phyloP scores from a whole-genome alignment of 345 rosid species.

The Eucalyptus regnans region DNA sequence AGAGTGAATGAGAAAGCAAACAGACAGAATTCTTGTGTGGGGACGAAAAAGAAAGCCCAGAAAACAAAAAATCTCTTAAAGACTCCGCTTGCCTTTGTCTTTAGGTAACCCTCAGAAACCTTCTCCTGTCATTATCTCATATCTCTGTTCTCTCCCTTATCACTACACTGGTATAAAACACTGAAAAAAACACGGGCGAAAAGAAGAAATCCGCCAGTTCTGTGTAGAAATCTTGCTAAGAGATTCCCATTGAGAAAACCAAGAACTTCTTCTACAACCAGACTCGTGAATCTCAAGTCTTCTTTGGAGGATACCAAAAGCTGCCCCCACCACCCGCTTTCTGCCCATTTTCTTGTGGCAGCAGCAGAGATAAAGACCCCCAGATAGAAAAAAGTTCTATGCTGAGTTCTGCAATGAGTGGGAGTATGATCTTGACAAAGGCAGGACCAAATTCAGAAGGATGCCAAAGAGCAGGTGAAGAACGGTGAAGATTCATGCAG shows the following conservation, averaged over 20 bases:
- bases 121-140: background rate
- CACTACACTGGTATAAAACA: background rate
- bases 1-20: background rate
- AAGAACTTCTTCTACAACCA: slow-evolving; percentile 36
- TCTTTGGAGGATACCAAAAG: slow-evolving; percentile 30
- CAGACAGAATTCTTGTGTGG: background rate
- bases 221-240: slow-evolving; percentile 17
- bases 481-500: background rate
- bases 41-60: background rate
- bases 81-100: background rate
- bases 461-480: background rate
- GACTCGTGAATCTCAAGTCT: slow-evolving; percentile 32
- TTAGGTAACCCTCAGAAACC: background rate
- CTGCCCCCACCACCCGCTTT: slow-evolving; percentile 15
- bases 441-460: background rate
- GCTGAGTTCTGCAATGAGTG: background rate
- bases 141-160: slow-evolving; percentile 8
- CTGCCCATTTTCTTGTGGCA: slow-evolving; percentile 1
- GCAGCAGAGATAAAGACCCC: background rate
- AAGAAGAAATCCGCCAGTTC: background rate
- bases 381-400: background rate
- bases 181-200: background rate
- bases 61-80: slow-evolving; percentile 1
- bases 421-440: background rate
- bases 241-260: slow-evolving; percentile 43